Conservation (phyloP, 176 grass and related monocot species). For the Echinochloa phyllopogon region DNA sequence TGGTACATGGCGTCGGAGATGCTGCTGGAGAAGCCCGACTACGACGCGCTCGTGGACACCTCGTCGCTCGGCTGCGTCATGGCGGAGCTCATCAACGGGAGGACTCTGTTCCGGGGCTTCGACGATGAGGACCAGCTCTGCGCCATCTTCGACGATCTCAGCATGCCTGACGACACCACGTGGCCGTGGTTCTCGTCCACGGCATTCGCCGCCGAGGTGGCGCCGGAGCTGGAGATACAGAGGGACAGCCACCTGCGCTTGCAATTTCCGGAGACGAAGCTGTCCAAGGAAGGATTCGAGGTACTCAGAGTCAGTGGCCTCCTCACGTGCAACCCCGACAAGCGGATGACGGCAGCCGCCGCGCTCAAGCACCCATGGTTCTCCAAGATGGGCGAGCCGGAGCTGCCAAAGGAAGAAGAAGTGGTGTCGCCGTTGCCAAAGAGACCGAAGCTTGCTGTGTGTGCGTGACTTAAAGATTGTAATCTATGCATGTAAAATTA, state of each 20-base stretch:
- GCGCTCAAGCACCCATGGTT: too few species aligned
- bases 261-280: background rate
- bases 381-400: too few species aligned
- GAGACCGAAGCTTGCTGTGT: too few species aligned
- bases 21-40: background rate
- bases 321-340: too few species aligned
- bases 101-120: background rate
- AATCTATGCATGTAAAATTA: too few species aligned
- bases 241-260: background rate
- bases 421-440: too few species aligned
- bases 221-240: background rate
- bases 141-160: background rate
- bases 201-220: background rate
- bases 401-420: too few species aligned
- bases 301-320: too few species aligned
- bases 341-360: too few species aligned
- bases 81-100: background rate
- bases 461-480: too few species aligned
- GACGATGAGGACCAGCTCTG: background rate
- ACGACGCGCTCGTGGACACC: background rate
- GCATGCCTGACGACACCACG: background rate
- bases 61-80: background rate
- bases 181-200: conserved; percentile 15
- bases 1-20: background rate
- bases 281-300: too few species aligned